A percentile compares a stretch with the other conserved stretches of the same genome.
Evolutionary conservation across 768 basidiomycete species (phyloP).

Genomic region (Lentinula boryana): DNA sequence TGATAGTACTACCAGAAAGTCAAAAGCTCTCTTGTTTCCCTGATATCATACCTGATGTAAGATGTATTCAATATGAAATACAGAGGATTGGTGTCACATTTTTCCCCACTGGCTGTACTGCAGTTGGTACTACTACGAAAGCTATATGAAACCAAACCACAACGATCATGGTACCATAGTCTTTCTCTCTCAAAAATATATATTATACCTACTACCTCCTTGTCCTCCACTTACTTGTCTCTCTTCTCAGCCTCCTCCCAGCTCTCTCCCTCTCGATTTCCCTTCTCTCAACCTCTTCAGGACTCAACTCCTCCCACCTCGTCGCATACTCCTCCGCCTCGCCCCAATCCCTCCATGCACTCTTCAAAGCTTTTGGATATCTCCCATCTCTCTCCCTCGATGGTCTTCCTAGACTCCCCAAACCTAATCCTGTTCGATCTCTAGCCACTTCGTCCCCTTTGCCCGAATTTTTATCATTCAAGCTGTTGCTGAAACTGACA

Average conservation of each 20-base stretch:
- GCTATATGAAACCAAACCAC: too few relatives aligned
- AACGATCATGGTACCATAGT: too few relatives aligned
- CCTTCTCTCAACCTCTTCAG: constrained; percentile 88
- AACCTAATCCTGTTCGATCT: constrained; percentile 77
- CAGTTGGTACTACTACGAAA: too few relatives aligned
- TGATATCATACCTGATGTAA: too few relatives aligned
- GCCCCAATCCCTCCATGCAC: constrained; percentile 94
- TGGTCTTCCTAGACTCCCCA: constrained; percentile 72
- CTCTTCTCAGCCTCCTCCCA: constrained; percentile 44
- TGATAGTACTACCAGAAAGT: too few relatives aligned
- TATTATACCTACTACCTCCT: constrained; percentile 25
- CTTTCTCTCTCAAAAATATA: constrained; percentile 3
- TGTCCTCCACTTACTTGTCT: constrained; percentile 31
- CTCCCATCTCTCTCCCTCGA: constrained; percentile 47
- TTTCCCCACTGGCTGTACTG: too few relatives aligned
- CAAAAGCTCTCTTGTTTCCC: too few relatives aligned
- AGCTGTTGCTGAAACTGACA: constrained; percentile 43
- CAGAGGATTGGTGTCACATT: too few relatives aligned
- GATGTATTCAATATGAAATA: too few relatives aligned
- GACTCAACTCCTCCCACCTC: constrained; percentile 75
- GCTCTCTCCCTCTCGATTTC: constrained; percentile 86
- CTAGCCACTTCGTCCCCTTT: constrained; percentile 43
- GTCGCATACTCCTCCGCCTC: constrained; percentile 91
- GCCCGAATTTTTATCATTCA: background rate
- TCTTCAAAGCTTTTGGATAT: constrained; percentile 76